Conservation (phyloP, 495 filamentous ascomycete genomes). For the Xylaria grammica region DNA sequence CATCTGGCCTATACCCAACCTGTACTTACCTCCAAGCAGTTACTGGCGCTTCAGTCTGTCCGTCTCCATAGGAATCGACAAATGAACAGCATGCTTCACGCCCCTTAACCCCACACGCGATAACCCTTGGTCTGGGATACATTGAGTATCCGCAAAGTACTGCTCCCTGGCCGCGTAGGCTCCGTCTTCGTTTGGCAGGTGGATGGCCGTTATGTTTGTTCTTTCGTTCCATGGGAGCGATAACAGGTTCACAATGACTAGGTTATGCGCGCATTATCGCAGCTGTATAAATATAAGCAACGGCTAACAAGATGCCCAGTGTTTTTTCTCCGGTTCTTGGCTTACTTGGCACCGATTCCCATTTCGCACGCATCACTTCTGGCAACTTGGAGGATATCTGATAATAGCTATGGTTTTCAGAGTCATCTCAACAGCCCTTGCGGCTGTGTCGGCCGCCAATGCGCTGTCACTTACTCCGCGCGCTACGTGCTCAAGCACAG, state of each 20-base stretch:
- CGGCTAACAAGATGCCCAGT: neutral
- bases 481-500: slow-evolving; percentile 16
- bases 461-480: slow-evolving; percentile 3
- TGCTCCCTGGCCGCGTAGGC: neutral
- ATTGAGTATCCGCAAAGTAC: neutral
- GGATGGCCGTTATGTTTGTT: neutral
- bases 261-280: neutral
- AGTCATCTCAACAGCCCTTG: slow-evolving; percentile 14
- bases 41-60: neutral
- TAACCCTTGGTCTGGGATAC: neutral
- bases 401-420: neutral
- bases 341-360: slow-evolving; percentile 11
- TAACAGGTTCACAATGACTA: neutral
- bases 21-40: too few species aligned
- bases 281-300: slow-evolving; percentile 10
- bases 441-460: slow-evolving; percentile 6
- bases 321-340: slow-evolving; percentile 1
- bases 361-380: neutral
- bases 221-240: neutral
- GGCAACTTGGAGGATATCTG: neutral
- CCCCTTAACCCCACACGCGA: neutral
- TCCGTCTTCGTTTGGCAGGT: slow-evolving; percentile 21
- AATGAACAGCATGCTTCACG: neutral
- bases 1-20: too few species aligned
- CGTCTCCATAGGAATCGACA: slow-evolving; percentile 5